phyloP scores from a whole-genome alignment of 208 protist genomes.

The Wallacemonas sp. region DNA sequence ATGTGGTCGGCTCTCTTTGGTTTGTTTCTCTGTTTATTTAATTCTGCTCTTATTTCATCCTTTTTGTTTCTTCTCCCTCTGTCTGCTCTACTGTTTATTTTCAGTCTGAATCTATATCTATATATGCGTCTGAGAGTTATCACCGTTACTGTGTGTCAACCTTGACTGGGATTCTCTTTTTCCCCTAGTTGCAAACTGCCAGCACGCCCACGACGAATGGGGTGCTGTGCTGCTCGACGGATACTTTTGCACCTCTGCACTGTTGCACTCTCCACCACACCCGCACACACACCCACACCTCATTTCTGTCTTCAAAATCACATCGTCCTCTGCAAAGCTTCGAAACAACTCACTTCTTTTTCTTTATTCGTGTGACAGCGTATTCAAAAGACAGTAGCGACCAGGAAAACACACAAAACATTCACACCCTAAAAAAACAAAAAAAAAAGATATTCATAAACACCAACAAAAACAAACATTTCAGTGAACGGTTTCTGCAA shows the following conservation, averaged over 20 bases:
- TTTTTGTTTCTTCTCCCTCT: not conserved
- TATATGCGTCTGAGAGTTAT: too few relatives aligned
- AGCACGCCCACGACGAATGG: too few relatives aligned
- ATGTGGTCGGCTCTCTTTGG: not conserved
- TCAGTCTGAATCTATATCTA: conserved; percentile 15
- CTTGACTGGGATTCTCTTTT: too few relatives aligned
- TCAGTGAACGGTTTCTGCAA: too few relatives aligned
- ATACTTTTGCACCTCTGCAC: too few relatives aligned
- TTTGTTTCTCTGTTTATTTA: conserved; percentile 22
- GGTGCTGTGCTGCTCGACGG: too few relatives aligned
- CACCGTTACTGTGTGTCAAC: too few relatives aligned
- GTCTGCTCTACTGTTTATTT: conserved; percentile 13
- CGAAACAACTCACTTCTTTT: not conserved
- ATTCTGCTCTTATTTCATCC: not conserved
- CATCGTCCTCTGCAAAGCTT: too few relatives aligned
- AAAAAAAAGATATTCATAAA: not conserved
- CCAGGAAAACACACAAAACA: too few relatives aligned
- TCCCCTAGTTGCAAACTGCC: too few relatives aligned
- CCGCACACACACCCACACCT: not conserved
- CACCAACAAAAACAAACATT: not conserved
- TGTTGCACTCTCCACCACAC: not conserved
- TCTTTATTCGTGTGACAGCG: conserved; percentile 9
- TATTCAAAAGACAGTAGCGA: too few relatives aligned
- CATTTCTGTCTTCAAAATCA: not conserved
- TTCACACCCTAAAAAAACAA: not conserved